phyloP scores from a whole-genome alignment of 768 basidiomycete species.

The Rossbeevera mucosa region DNA sequence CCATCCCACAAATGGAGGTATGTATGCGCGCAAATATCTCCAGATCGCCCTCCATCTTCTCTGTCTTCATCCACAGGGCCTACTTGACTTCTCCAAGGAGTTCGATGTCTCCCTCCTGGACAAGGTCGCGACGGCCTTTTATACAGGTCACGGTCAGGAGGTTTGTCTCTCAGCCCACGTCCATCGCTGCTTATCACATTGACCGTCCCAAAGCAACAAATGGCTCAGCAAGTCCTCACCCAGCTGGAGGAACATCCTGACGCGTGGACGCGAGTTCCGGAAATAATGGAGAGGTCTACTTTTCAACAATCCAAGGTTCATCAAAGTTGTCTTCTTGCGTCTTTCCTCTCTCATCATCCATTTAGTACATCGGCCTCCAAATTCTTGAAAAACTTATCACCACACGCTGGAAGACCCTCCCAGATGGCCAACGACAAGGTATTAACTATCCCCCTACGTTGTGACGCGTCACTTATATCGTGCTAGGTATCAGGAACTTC shows the following conservation, averaged over 20 bases:
- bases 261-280: slow-evolving; percentile 95
- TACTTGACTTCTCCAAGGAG: slow-evolving; percentile 91
- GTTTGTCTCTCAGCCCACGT: slow-evolving; percentile 40
- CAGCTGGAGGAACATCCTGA: slow-evolving; percentile 96
- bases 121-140: slow-evolving; percentile 89
- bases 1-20: slow-evolving; percentile 36
- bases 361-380: slow-evolving; percentile 91
- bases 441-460: slow-evolving; percentile 3
- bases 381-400: slow-evolving; percentile 94
- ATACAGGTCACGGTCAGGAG: slow-evolving; percentile 79
- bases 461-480: slow-evolving; percentile 10
- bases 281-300: slow-evolving; percentile 78
- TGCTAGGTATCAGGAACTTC: slow-evolving; percentile 89
- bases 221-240: slow-evolving; percentile 90
- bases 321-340: not conserved
- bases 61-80: slow-evolving; percentile 47
- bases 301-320: slow-evolving; percentile 83
- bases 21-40: slow-evolving; percentile 6
- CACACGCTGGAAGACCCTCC: slow-evolving; percentile 94
- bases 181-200: not conserved
- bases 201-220: slow-evolving; percentile 67
- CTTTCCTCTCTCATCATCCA: slow-evolving; percentile 11
- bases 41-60: slow-evolving; percentile 7
- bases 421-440: slow-evolving; percentile 92
- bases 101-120: slow-evolving; percentile 93